phyloP scores from a whole-genome alignment of 1,284 basidiomycete species.

The Termitomyces sp. region DNA sequence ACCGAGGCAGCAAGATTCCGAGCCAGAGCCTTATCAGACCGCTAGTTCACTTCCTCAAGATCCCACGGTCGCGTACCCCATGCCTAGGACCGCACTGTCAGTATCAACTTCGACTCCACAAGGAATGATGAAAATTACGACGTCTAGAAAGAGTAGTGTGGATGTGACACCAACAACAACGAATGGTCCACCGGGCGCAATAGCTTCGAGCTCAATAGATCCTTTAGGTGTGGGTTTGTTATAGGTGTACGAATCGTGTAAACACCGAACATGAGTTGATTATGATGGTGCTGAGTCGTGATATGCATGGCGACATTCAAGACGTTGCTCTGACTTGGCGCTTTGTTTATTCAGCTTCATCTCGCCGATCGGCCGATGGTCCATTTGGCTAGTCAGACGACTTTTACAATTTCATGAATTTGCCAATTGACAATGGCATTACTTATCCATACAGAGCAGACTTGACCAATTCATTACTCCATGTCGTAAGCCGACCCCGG shows the following conservation, averaged over 20 bases:
- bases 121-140: neutral
- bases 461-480: neutral
- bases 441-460: neutral
- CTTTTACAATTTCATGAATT: neutral
- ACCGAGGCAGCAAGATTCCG: slow-evolving; percentile 17
- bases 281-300: neutral
- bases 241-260: slow-evolving; percentile 18
- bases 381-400: neutral
- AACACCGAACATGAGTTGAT: neutral
- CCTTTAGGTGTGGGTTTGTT: slow-evolving; percentile 41
- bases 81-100: slow-evolving; percentile 12
- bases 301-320: neutral
- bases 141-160: slow-evolving; percentile 6
- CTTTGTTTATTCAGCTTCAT: neutral
- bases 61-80: slow-evolving; percentile 30
- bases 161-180: slow-evolving; percentile 6
- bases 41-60: slow-evolving; percentile 31
- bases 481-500: neutral
- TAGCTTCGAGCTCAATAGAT: slow-evolving; percentile 26
- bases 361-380: slow-evolving; percentile 6
- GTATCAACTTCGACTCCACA: slow-evolving; percentile 1
- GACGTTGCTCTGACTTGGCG: neutral
- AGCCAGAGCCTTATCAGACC: slow-evolving; percentile 12
- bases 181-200: slow-evolving; percentile 14
- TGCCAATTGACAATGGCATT: neutral